These are phyloP conservation scores for Bassia scoparia DNA, from an alignment of 148 eudicot genomes.

Conservation along the genomic window DNA sequence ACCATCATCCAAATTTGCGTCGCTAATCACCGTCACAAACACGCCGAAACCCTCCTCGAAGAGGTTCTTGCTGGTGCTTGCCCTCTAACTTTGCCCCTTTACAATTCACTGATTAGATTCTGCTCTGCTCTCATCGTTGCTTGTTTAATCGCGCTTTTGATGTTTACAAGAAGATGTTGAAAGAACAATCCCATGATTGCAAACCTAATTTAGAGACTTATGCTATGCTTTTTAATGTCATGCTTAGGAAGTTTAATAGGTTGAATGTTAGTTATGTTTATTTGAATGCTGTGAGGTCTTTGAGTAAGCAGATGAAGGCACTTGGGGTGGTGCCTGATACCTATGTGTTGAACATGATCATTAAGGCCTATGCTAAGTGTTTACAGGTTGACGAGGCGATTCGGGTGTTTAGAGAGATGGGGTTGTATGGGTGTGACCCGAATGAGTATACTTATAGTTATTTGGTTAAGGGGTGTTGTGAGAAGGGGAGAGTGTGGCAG, in stretches of 20 bases:
- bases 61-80: conserved; percentile 87
- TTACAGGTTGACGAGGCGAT: conserved; percentile 67
- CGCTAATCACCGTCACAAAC: conserved; percentile 39
- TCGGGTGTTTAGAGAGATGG: conserved; percentile 79
- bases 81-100: conserved; percentile 44
- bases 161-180: conserved; percentile 66
- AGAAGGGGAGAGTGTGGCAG: conserved; percentile 64
- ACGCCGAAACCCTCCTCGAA: conserved; percentile 59
- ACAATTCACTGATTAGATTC: conserved; percentile 59
- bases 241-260: conserved; percentile 59
- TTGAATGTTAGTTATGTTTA: conserved; percentile 70
- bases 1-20: conserved; percentile 57
- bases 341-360: conserved; percentile 66
- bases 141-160: conserved; percentile 69
- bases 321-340: conserved; percentile 76
- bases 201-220: conserved; percentile 71
- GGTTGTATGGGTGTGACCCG: conserved; percentile 79
- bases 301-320: conserved; percentile 77
- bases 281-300: conserved; percentile 53
- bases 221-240: conserved; percentile 43
- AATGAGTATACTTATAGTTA: conserved; percentile 69
- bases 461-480: conserved; percentile 71
- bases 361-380: conserved; percentile 73
- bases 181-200: conserved; percentile 21
- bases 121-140: conserved; percentile 54